A percentile compares a stretch with the other conserved stretches of the same genome.
Conservation (phyloP, 2,329 filamentous ascomycete species). For the Neopestalotiopsis sp. region DNA sequence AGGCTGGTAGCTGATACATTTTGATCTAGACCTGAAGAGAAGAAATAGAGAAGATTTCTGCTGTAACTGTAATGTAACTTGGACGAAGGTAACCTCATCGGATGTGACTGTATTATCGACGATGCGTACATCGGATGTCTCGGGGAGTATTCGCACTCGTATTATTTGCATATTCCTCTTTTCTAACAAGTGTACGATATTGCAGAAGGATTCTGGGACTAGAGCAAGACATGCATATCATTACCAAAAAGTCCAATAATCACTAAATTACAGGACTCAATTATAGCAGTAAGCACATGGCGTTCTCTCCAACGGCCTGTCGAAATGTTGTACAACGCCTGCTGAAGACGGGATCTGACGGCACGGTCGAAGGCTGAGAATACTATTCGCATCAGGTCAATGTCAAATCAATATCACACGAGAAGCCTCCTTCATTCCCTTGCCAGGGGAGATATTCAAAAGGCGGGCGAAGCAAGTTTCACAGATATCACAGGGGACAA, state of each 20-base stretch:
- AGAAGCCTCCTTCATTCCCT: too few species aligned
- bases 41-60: not conserved
- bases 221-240: not conserved
- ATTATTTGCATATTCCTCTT: not conserved
- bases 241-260: not conserved
- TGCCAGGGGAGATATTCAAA: too few species aligned
- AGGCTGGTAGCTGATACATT: constrained; percentile 40
- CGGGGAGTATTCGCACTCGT: not conserved
- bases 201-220: not conserved
- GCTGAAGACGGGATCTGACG: not conserved
- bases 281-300: not conserved
- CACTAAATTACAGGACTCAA: not conserved
- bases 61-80: too few species aligned
- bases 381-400: too few species aligned
- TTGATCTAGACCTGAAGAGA: not conserved
- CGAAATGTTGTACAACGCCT: not conserved
- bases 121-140: not conserved
- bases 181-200: not conserved
- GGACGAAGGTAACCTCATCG: too few species aligned
- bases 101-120: too few species aligned
- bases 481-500: too few species aligned
- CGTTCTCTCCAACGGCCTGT: not conserved
- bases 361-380: not conserved
- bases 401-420: too few species aligned
- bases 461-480: too few species aligned